These are phyloP conservation scores for Yamadazyma diddensiae DNA, from an alignment of 1,139 yeast species.

Conservation along the genomic window DNA sequence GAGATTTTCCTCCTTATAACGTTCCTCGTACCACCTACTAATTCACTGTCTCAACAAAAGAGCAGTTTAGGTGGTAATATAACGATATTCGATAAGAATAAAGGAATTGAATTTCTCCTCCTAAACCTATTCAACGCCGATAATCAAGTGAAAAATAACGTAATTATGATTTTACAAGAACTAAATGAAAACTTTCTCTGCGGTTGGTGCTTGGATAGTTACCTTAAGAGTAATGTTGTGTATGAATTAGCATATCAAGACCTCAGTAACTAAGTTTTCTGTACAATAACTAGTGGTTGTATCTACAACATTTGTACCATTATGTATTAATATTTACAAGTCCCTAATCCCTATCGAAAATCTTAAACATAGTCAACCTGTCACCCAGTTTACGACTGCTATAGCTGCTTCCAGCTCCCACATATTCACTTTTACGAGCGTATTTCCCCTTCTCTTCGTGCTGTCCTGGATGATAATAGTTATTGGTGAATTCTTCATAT, in stretches of 20 bases:
- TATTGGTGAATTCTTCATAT: conserved; percentile 29
- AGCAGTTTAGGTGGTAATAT: conserved; percentile 39
- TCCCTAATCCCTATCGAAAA: conserved; percentile 22
- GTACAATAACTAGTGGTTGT: too few species aligned
- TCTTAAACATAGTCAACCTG: conserved; percentile 33
- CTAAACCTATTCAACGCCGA: conserved; percentile 34
- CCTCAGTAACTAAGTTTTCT: too few species aligned
- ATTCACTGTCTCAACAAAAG: conserved; percentile 41
- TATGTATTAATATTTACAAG: conserved; percentile 4
- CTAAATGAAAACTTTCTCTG: conserved; percentile 44
- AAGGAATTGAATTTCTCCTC: conserved; percentile 43
- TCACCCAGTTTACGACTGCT: conserved; percentile 50
- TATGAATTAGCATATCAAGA: conserved; percentile 45
- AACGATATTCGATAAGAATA: conserved; percentile 46
- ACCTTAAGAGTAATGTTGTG: conserved; percentile 36
- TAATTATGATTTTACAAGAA: conserved; percentile 45
- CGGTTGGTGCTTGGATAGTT: conserved; percentile 46
- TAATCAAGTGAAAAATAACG: conserved; percentile 39
- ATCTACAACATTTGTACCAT: neutral
- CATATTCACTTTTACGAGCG: conserved; percentile 56
- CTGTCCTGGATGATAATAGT: conserved; percentile 35
- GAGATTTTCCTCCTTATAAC: conserved; percentile 42
- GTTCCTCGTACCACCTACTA: conserved; percentile 43
- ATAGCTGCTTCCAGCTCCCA: conserved; percentile 65
- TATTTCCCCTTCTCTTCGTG: conserved; percentile 13